A percentile compares a stretch with the other conserved stretches of the same genome.
Evolutionary conservation across 768 basidiomycete species (phyloP).

Genomic region (Lactarius vividus): DNA sequence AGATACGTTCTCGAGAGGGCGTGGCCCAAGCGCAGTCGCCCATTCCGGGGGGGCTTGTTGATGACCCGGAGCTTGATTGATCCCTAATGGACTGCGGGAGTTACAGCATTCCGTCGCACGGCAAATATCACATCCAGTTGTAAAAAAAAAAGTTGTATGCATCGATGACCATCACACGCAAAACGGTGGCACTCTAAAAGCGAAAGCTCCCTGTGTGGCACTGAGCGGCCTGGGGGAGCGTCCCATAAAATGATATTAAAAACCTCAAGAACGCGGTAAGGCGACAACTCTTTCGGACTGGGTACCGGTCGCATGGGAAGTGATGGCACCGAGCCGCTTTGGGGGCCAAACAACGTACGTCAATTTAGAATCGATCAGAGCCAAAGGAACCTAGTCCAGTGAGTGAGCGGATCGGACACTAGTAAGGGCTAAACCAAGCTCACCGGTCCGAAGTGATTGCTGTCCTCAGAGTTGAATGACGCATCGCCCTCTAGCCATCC

Average conservation of each 20-base stretch:
- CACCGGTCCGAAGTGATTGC: constrained; percentile 29
- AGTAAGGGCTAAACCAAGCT: neutral
- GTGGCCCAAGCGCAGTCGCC: neutral
- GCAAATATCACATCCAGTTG: neutral
- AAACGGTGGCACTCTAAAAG: neutral
- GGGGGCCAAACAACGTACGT: constrained; percentile 18
- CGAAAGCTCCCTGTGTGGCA: neutral
- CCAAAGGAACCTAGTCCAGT: constrained; percentile 21
- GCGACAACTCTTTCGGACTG: constrained; percentile 16
- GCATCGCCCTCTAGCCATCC: constrained; percentile 28
- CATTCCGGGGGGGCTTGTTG: neutral
- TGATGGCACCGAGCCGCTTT: constrained; percentile 5
- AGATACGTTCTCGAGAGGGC: constrained; percentile 1
- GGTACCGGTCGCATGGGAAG: neutral
- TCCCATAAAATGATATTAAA: neutral
- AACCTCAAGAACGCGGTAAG: neutral
- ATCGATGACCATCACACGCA: neutral
- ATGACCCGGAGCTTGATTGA: neutral
- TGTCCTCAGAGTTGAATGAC: constrained; percentile 28
- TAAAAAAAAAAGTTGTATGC: neutral
- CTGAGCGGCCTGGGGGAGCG: neutral
- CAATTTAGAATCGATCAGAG: constrained; percentile 20
- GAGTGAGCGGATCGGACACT: neutral
- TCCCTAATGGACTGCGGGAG: neutral
- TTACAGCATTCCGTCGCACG: neutral